Conservation (phyloP, 2,329 filamentous ascomycete genomes). For the Lithohypha guttulata region DNA sequence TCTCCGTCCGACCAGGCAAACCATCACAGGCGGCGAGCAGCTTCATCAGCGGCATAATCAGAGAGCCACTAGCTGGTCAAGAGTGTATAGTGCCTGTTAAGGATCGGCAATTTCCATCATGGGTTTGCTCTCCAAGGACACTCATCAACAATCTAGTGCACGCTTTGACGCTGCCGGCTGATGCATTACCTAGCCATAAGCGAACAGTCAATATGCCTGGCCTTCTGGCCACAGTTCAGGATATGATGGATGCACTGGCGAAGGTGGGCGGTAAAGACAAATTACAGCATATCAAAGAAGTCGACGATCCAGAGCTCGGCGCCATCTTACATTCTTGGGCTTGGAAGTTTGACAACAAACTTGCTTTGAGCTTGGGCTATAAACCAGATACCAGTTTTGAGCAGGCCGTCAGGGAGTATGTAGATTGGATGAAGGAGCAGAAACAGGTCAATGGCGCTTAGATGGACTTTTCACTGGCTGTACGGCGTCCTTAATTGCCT, state of each 20-base stretch:
- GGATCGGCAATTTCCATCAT: slow-evolving; percentile 40
- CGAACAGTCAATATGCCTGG: slow-evolving; percentile 50
- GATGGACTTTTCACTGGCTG: too few relatives aligned
- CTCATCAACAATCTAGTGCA: slow-evolving; percentile 45
- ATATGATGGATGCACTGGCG: slow-evolving; percentile 47
- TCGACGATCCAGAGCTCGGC: slow-evolving; percentile 40
- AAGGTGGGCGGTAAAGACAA: slow-evolving; percentile 45
- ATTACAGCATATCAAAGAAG: slow-evolving; percentile 41
- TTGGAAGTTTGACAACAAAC: slow-evolving; percentile 43
- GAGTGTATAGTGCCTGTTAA: slow-evolving; percentile 44
- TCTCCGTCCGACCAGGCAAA: slow-evolving; percentile 50
- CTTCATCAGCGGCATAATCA: slow-evolving; percentile 54
- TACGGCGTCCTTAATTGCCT: background rate
- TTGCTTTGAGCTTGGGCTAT: slow-evolving; percentile 43
- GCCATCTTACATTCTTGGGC: slow-evolving; percentile 48
- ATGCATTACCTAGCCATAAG: slow-evolving; percentile 33
- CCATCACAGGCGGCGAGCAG: slow-evolving; percentile 53
- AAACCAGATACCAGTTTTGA: slow-evolving; percentile 43
- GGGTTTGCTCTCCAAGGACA: slow-evolving; percentile 44
- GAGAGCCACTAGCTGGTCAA: slow-evolving; percentile 49
- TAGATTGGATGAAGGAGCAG: slow-evolving; percentile 27
- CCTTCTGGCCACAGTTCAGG: slow-evolving; percentile 40
- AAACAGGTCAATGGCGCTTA: slow-evolving; percentile 8
- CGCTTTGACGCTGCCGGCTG: slow-evolving; percentile 34
- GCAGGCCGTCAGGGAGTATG: slow-evolving; percentile 46